Evolutionary conservation across 495 filamentous ascomycete genomes (phyloP).

Genomic region (Talaromyces stipitatus): DNA sequence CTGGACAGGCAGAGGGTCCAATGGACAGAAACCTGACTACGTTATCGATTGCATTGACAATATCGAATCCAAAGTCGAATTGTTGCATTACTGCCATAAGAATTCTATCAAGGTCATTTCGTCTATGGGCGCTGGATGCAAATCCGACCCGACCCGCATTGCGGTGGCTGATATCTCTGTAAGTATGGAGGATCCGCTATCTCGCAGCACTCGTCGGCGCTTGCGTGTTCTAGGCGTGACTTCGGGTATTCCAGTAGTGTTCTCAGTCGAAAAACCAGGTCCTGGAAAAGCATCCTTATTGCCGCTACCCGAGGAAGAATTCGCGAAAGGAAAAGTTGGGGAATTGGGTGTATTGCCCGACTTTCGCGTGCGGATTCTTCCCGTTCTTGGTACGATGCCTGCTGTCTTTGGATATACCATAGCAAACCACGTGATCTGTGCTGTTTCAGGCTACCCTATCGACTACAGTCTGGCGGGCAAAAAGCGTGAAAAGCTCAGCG

Average conservation of each 20-base stretch:
- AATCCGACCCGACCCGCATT: constrained; percentile 90
- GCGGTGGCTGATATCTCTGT: constrained; percentile 87
- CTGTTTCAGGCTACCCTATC: constrained; percentile 77
- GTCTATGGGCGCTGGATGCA: constrained; percentile 96
- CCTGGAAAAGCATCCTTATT: constrained; percentile 86
- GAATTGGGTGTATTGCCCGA: constrained; percentile 85
- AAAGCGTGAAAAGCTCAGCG: constrained; percentile 81
- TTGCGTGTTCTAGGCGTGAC: constrained; percentile 74
- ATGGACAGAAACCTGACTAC: constrained; percentile 64
- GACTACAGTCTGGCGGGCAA: constrained; percentile 74
- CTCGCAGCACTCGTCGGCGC: constrained; percentile 69
- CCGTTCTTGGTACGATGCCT: constrained; percentile 94
- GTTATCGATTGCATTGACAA: constrained; percentile 98
- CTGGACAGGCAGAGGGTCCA: constrained; percentile 46
- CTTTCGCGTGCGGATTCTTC: constrained; percentile 88
- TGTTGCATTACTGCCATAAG: constrained; percentile 80
- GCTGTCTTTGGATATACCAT: constrained; percentile 86
- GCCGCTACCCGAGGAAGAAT: constrained; percentile 83
- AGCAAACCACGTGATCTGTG: constrained; percentile 86
- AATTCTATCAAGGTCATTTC: constrained; percentile 74
- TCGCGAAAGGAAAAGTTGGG: constrained; percentile 74
- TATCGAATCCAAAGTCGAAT: constrained; percentile 88
- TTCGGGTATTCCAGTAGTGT: constrained; percentile 83
- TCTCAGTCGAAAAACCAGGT: constrained; percentile 84
- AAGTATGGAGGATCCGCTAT: constrained; percentile 85